Base-by-base conservation (phyloP, 495 filamentous ascomycete species). In the Talaromyces trachyspermus region DNA sequence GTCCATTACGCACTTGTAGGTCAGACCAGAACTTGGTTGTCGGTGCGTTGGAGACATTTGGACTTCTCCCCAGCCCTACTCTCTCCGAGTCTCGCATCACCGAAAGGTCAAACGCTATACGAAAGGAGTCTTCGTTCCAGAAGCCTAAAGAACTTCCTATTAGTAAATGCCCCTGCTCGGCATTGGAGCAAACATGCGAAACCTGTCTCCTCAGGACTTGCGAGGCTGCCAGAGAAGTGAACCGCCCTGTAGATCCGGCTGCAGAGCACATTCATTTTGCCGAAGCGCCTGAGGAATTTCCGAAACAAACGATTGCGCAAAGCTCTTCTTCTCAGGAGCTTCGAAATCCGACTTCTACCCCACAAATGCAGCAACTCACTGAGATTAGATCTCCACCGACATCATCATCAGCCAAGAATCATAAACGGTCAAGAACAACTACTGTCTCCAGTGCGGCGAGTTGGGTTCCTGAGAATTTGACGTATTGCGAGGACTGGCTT, bases 401-500 rank as follows among this genome's bases (percentile, higher is more conserved):
- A 8, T 36, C 44, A 3, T 55, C 54, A 8, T 60, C 57, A 11
- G 29, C 25, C 12, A 51, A 35, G 12, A 52, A 57, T 11, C 63
- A 66, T 40, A 56, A 46, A n/a, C 29, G 69, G 32, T 57, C 58
- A 6, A 59, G 69, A 29, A 62, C 69, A 7, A 59, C 52, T 4
- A 72, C 69, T 15, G 60, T 66, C 7, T 72, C 69, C 8, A 72
- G 65, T 47, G 60, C 65, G 11, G 69, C 67, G 3, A 50, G 40
- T 50, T 72, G 69, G 69, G 58, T 64, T 14, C 64, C 67, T 0
- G 66, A 58, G 49, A 70, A 62, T 29, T 56, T 72, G 17, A 67
- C 67, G 5, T 68, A 70, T 44, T 72, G 64, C 48, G 61, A 70
- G 42, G 57, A 53, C 41, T 72, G 69, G 69, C 61, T 72, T 10